Conservation (phyloP, 768 basidiomycete genomes). For the Sporobolomyces phaffii region DNA sequence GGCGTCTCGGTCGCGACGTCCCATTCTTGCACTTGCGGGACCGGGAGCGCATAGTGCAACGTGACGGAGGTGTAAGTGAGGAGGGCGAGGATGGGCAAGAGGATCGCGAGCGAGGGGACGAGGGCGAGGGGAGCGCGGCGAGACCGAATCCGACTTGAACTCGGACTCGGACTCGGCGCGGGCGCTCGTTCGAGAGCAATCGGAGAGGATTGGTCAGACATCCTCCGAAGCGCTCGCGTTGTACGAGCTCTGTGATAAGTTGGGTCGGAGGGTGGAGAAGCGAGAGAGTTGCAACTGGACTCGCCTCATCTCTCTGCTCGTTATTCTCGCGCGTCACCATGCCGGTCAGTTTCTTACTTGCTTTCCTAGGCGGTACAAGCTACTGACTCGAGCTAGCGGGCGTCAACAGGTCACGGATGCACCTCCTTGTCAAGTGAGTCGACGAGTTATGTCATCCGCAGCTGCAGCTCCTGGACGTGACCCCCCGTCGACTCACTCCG, state of each 20-base stretch:
- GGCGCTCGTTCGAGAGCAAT: no score
- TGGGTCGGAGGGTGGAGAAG: no score
- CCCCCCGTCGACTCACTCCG: no score
- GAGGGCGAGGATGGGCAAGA: constrained; percentile 19
- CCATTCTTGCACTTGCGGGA: neutral
- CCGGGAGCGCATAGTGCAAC: constrained; percentile 35
- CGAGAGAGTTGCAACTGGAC: no score
- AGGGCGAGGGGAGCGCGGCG: neutral
- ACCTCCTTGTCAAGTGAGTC: neutral
- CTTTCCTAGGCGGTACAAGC: neutral
- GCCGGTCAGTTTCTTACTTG: neutral
- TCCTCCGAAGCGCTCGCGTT: no score
- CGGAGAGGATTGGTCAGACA: no score
- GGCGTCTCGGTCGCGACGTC: constrained; percentile 16
- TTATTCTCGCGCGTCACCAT: neutral
- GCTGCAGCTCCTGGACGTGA: no score
- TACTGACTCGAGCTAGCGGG: neutral
- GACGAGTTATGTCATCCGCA: no score
- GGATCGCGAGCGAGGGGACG: constrained; percentile 13
- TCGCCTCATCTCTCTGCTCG: no score
- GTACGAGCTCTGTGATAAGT: no score
- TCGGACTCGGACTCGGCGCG: no score
- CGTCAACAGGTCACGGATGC: neutral
- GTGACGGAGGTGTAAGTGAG: constrained; percentile 15
- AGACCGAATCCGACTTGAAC: neutral